phyloP scores from a whole-genome alignment of 768 basidiomycete species.

The Psilocybe sp. region DNA sequence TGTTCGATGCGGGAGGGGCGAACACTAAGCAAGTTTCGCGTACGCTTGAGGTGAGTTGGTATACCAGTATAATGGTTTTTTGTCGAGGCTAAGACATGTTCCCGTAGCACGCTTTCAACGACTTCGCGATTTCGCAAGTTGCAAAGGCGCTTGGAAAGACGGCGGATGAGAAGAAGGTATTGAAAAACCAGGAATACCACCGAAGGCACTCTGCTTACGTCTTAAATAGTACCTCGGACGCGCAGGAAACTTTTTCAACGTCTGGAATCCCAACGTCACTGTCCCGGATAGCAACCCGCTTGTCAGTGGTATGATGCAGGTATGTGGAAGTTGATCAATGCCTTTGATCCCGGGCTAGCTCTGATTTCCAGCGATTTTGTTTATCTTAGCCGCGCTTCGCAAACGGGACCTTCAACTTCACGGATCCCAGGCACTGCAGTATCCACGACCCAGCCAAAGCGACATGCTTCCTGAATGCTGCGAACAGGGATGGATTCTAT shows the following conservation, averaged over 20 bases:
- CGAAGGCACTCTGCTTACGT: background rate
- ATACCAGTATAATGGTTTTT: background rate
- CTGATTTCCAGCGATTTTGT: background rate
- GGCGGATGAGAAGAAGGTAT: constrained; percentile 50
- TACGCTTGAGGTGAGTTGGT: constrained; percentile 49
- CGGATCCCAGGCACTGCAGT: constrained; percentile 67
- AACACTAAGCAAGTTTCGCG: constrained; percentile 63
- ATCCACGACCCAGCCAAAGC: constrained; percentile 55
- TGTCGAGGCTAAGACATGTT: background rate
- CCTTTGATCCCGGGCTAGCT: background rate
- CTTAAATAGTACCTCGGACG: constrained; percentile 45
- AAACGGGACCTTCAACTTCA: constrained; percentile 59
- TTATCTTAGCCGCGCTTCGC: constrained; percentile 46
- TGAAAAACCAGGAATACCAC: too few species aligned
- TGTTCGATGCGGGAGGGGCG: constrained; percentile 45
- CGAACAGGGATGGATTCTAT: constrained; percentile 60
- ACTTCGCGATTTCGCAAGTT: constrained; percentile 65
- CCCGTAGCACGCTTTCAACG: constrained; percentile 56
- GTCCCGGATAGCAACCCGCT: constrained; percentile 41
- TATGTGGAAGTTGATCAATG: constrained; percentile 9
- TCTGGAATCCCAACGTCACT: constrained; percentile 56
- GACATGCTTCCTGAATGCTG: constrained; percentile 59
- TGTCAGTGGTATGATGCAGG: constrained; percentile 63
- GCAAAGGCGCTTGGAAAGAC: constrained; percentile 50
- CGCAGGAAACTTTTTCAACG: constrained; percentile 54